Conservation (phyloP, 2,329 filamentous ascomycete genomes). For the Stylonectria norvegica region DNA sequence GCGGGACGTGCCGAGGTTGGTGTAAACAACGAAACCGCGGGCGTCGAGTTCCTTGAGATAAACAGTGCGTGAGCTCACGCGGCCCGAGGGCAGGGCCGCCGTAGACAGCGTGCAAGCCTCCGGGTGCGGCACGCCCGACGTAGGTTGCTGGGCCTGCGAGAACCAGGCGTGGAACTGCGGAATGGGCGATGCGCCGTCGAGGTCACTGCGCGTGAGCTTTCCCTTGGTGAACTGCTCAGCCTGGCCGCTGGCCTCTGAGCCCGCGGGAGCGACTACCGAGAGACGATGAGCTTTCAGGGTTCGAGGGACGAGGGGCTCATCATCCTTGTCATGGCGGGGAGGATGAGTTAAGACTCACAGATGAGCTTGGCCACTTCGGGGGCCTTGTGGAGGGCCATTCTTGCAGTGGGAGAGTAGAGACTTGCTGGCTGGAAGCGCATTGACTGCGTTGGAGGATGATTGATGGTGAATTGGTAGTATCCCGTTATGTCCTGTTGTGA, state of each 20-base stretch:
- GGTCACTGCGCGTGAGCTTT: conserved; percentile 57
- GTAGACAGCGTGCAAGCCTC: conserved; percentile 89
- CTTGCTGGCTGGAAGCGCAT: not conserved
- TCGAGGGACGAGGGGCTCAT: not conserved
- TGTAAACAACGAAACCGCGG: conserved; percentile 84
- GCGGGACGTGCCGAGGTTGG: conserved; percentile 79
- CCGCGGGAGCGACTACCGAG: conserved; percentile 59
- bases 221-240: conserved; percentile 72
- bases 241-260: conserved; percentile 54
- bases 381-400: not conserved
- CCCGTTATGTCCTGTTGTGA: too few species aligned
- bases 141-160: conserved; percentile 58
- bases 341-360: not conserved
- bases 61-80: conserved; percentile 79
- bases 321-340: too few species aligned
- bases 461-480: too few species aligned
- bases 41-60: conserved; percentile 94
- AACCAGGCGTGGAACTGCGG: conserved; percentile 92
- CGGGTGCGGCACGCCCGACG: conserved; percentile 62
- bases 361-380: not conserved
- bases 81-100: conserved; percentile 75
- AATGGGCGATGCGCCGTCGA: conserved; percentile 63
- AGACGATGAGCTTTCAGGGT: not conserved
- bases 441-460: not conserved
- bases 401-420: not conserved